Conservation (phyloP, 2,329 filamentous ascomycete genomes). For the Colletotrichum aenigma region DNA sequence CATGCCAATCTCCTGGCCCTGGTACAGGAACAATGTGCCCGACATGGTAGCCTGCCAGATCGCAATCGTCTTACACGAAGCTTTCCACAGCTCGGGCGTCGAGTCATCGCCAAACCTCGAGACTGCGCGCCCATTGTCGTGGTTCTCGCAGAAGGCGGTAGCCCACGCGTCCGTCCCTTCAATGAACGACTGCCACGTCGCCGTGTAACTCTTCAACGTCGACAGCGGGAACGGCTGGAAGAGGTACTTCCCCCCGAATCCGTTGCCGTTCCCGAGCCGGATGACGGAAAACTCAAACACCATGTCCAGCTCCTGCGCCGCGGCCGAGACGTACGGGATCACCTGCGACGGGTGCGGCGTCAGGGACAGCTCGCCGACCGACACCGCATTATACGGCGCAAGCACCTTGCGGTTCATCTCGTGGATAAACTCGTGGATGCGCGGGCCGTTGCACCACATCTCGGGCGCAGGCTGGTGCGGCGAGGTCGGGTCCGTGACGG, state of each 20-base stretch:
- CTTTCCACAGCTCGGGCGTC: conserved; percentile 44
- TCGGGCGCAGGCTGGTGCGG: conserved; percentile 47
- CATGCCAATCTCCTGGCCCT: conserved; percentile 68
- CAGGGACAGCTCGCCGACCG: conserved; percentile 66
- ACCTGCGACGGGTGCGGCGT: conserved; percentile 57
- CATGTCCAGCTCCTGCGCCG: conserved; percentile 62
- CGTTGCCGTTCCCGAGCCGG: conserved; percentile 55
- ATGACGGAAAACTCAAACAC: conserved; percentile 65
- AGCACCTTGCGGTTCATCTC: conserved; percentile 62
- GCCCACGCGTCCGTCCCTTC: conserved; percentile 59
- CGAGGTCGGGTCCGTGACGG: conserved; percentile 42
- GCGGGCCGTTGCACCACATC: conserved; percentile 65
- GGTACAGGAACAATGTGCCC: conserved; percentile 62
- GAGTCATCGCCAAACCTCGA: conserved; percentile 56
- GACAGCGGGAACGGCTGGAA: conserved; percentile 53
- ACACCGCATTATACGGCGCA: conserved; percentile 60
- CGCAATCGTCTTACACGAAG: conserved; percentile 57
- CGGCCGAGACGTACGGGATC: conserved; percentile 57
- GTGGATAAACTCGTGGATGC: conserved; percentile 64
- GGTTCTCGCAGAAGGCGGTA: conserved; percentile 67
- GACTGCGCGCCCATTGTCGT: conserved; percentile 64
- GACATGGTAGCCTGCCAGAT: conserved; percentile 52
- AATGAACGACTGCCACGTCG: conserved; percentile 54
- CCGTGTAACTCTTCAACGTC: conserved; percentile 46
- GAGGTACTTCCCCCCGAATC: conserved; percentile 49